Conservation (phyloP, 169 alveolate genomes). For the Plasmodium sp. region DNA sequence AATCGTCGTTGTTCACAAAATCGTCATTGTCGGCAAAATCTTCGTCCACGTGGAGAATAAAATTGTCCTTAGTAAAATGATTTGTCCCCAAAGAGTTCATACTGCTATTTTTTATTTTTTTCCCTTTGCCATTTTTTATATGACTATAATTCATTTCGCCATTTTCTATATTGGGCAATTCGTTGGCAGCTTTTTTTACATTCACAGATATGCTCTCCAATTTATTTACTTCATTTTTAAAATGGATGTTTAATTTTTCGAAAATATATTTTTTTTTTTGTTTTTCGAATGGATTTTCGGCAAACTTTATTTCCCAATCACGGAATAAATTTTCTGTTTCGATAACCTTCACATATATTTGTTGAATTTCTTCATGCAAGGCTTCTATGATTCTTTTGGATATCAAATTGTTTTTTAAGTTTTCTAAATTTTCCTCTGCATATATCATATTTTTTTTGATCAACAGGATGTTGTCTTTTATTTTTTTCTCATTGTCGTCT, state of each 20-base stretch:
- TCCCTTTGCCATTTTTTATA: background rate
- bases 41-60: conserved; percentile 49
- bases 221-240: conserved; percentile 73
- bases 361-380: conserved; percentile 74
- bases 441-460: conserved; percentile 70
- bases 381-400: conserved; percentile 73
- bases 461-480: conserved; percentile 59
- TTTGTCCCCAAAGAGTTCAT: conserved; percentile 18
- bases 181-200: conserved; percentile 74
- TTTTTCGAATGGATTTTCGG: conserved; percentile 69
- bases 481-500: conserved; percentile 42
- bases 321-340: conserved; percentile 72
- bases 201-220: conserved; percentile 61
- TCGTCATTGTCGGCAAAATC: conserved; percentile 27
- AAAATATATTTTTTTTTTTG: conserved; percentile 69
- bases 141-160: conserved; percentile 56
- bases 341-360: conserved; percentile 70
- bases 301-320: conserved; percentile 71
- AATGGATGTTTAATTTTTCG: conserved; percentile 71
- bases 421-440: conserved; percentile 75
- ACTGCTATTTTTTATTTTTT: background rate
- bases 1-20: conserved; percentile 59
- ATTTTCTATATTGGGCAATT: conserved; percentile 66
- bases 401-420: conserved; percentile 70
- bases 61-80: conserved; percentile 36